Evolutionary conservation across 805 yeast species (phyloP).

Genomic region (Starmerella vaccinii): DNA sequence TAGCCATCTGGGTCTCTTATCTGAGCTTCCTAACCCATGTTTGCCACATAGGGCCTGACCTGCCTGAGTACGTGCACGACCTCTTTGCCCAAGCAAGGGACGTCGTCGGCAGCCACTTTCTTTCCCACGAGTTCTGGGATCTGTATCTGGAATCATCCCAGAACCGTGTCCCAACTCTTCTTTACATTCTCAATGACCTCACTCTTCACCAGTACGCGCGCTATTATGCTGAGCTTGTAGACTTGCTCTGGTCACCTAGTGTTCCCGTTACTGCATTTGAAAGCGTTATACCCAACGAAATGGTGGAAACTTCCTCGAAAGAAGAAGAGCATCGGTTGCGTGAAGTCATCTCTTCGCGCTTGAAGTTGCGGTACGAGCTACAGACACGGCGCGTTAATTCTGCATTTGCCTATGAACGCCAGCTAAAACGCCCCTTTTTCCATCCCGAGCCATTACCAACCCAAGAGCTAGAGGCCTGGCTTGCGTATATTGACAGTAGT

Average conservation of each 20-base stretch:
- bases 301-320: neutral
- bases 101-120: conserved; percentile 58
- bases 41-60: conserved; percentile 9
- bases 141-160: conserved; percentile 51
- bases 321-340: conserved; percentile 11
- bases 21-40: conserved; percentile 29
- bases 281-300: conserved; percentile 1
- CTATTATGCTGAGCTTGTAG: conserved; percentile 43
- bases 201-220: conserved; percentile 70
- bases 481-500: conserved; percentile 42
- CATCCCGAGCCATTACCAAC: conserved; percentile 38
- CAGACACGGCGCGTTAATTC: conserved; percentile 37
- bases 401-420: conserved; percentile 66
- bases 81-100: conserved; percentile 41
- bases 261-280: neutral
- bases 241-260: conserved; percentile 8
- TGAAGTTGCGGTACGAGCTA: conserved; percentile 17
- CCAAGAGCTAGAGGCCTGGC: conserved; percentile 48
- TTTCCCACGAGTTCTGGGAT: conserved; percentile 79
- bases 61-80: conserved; percentile 18
- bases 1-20: conserved; percentile 34
- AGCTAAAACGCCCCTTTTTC: conserved; percentile 47
- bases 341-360: conserved; percentile 13
- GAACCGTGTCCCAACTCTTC: conserved; percentile 35
- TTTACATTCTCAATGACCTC: conserved; percentile 31